These are phyloP conservation scores for Byssoonygena ceratinophila DNA, from an alignment of 2,329 filamentous ascomycete genomes.

Conservation along the genomic window DNA sequence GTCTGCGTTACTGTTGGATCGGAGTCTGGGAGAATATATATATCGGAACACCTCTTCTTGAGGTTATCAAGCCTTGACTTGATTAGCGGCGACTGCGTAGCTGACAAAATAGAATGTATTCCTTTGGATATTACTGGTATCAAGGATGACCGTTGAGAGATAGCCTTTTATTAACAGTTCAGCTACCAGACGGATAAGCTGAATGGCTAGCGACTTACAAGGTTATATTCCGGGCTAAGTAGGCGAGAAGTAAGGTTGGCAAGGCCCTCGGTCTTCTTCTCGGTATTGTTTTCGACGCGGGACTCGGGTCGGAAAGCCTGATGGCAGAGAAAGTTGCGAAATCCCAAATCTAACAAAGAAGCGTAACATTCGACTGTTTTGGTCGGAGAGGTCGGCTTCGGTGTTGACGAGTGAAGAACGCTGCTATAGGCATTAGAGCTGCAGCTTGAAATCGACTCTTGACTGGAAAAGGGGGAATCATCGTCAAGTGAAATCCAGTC, in stretches of 20 bases:
- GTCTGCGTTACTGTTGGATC: background rate
- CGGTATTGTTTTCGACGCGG: constrained; percentile 4
- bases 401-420: constrained; percentile 8
- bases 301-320: background rate
- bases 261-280: constrained; percentile 16
- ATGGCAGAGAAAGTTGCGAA: constrained; percentile 18
- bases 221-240: constrained; percentile 25
- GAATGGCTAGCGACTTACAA: constrained; percentile 19
- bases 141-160: constrained; percentile 28
- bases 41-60: background rate
- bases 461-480: constrained; percentile 17
- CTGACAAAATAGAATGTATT: constrained; percentile 25
- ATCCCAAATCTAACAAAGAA: constrained; percentile 22
- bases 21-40: background rate
- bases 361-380: constrained; percentile 5
- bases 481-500: constrained; percentile 15
- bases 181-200: background rate
- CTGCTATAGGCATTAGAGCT: background rate
- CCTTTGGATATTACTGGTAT: constrained; percentile 30
- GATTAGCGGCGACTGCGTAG: constrained; percentile 15
- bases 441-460: constrained; percentile 7
- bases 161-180: constrained; percentile 22
- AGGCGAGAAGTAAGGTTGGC: constrained; percentile 23
- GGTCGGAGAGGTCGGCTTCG: background rate
- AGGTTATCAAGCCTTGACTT: constrained; percentile 16